Evolutionary conservation across 2,329 filamentous ascomycete genomes (phyloP).

Genomic region (Penicillium crustosum): DNA sequence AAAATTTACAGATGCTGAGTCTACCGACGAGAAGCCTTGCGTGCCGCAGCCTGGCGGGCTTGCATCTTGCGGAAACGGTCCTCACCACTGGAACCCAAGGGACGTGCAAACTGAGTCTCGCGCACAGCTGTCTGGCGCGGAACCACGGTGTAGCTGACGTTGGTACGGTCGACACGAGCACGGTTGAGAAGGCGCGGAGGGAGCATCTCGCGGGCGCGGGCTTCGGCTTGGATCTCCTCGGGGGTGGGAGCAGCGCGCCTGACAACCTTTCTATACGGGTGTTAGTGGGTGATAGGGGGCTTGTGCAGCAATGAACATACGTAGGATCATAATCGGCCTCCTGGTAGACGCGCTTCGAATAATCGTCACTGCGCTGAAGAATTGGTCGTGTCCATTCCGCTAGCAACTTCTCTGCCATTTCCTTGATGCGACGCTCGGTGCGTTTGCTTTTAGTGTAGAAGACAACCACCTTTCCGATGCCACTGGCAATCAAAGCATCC

Average conservation of each 20-base stretch:
- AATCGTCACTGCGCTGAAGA: slow-evolving; percentile 88
- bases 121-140: slow-evolving; percentile 56
- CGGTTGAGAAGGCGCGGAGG: slow-evolving; percentile 56
- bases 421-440: slow-evolving; percentile 83
- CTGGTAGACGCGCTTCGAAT: slow-evolving; percentile 73
- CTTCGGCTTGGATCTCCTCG: slow-evolving; percentile 48
- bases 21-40: slow-evolving; percentile 43
- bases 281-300: slow-evolving; percentile 16
- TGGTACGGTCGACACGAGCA: slow-evolving; percentile 59
- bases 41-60: slow-evolving; percentile 46
- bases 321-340: slow-evolving; percentile 61
- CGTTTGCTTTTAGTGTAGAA: slow-evolving; percentile 97
- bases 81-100: slow-evolving; percentile 49
- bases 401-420: slow-evolving; percentile 86
- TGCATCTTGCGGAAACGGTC: slow-evolving; percentile 52
- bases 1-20: slow-evolving; percentile 2
- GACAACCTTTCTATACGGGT: slow-evolving; percentile 36
- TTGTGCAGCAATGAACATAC: slow-evolving; percentile 31
- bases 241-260: slow-evolving; percentile 35
- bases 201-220: slow-evolving; percentile 54
- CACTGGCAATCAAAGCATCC: slow-evolving; percentile 82
- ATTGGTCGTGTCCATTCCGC: slow-evolving; percentile 96
- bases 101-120: slow-evolving; percentile 48
- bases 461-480: slow-evolving; percentile 91
- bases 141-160: slow-evolving; percentile 62